Percentiles rank a stretch among this genome's conserved stretches.
Conservation (phyloP, 208 protist genomes). For the Leishmania tarentolae region DNA sequence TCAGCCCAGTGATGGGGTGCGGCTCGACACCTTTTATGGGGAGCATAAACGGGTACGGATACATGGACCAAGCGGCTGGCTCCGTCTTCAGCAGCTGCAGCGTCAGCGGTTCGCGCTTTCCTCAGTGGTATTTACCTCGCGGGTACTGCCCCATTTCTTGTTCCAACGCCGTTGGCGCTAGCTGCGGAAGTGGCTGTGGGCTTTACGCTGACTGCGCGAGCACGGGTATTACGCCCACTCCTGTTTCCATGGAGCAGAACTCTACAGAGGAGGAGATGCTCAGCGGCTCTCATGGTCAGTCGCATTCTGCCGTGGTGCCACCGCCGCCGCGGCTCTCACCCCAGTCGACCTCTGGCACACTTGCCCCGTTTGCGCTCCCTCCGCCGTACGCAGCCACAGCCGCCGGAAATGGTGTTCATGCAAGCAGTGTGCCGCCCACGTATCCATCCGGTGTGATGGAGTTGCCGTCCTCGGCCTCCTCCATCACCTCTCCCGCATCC, state of each 20-base stretch:
- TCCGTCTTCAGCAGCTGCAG: constrained; percentile 28
- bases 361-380: constrained; percentile 7
- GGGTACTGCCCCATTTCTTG: constrained; percentile 12
- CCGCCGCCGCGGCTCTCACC: constrained; percentile 18
- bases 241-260: neutral
- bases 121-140: constrained; percentile 37
- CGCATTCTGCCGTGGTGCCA: neutral
- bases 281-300: constrained; percentile 7
- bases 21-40: neutral
- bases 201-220: neutral
- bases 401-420: neutral
- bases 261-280: constrained; percentile 22
- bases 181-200: constrained; percentile 1
- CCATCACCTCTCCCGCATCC: neutral
- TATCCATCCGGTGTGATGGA: neutral
- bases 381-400: constrained; percentile 6
- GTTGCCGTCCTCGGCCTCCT: neutral
- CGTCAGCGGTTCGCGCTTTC: constrained; percentile 26
- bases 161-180: neutral
- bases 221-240: constrained; percentile 4
- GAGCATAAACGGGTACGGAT: constrained; percentile 1
- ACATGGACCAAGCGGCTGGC: neutral
- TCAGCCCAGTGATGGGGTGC: neutral
- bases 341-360: neutral
- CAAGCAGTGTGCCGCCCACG: neutral